phyloP scores from a whole-genome alignment of 139 green algal genomes.

The Chlorella sp. region DNA sequence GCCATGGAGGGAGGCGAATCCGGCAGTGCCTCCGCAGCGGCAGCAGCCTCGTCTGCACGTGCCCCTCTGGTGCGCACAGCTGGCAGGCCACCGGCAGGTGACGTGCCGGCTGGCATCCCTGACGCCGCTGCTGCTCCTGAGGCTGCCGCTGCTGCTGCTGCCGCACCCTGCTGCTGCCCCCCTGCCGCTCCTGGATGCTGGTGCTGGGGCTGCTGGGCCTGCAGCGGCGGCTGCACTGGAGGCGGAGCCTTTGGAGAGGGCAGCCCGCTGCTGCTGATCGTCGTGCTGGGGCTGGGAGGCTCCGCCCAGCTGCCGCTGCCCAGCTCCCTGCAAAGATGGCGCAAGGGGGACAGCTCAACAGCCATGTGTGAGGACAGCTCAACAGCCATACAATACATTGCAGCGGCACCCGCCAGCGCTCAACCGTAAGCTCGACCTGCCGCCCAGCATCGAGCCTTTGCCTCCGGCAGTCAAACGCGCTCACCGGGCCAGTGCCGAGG shows the following conservation, averaged over 20 bases:
- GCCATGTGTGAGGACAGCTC: not conserved
- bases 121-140: too few species aligned
- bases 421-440: not conserved
- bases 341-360: not conserved
- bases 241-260: not conserved
- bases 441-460: not conserved
- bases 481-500: not conserved
- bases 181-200: too few species aligned
- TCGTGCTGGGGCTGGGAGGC: not conserved
- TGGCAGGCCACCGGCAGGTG: not conserved
- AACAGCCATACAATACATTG: not conserved
- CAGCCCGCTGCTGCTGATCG: not conserved
- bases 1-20: constrained; percentile 11
- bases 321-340: not conserved
- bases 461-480: not conserved
- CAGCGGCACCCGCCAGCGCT: not conserved
- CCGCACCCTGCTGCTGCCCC: not conserved
- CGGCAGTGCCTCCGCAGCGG: not conserved
- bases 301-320: constrained; percentile 8
- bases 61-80: too few species aligned
- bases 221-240: not conserved
- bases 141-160: not conserved
- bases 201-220: not conserved
- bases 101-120: not conserved
- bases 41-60: not conserved